Base-by-base conservation (phyloP, 805 yeast genomes). In the Maudiozyma serrabonitensis region DNA sequence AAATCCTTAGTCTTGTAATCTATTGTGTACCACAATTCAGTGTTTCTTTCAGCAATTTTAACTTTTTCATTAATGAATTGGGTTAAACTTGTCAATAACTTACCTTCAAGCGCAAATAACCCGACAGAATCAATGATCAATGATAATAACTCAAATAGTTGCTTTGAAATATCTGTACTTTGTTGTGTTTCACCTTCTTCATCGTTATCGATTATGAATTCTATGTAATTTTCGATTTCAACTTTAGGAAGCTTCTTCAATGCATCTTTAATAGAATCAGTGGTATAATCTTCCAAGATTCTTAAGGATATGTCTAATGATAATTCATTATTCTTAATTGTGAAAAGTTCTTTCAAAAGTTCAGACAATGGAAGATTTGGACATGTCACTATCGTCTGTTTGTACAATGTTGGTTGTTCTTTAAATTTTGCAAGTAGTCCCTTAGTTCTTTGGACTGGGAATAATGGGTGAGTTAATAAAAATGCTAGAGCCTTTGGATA, bases 391-490 rank as follows among this genome's bases (percentile, higher is more conserved):
- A 88, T 77, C 1, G 95, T 91, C 64, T 86, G 95, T 67, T 88
- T 80, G 64, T 84, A 74, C 50, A 89, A 72, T 52, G 84, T 76
- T 37, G 87, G 82, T 51, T 76, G 72, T 11, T 75, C 67, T 43
- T 74, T 73, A 26, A 87, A 69, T 39, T 68, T 70, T 15, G 71
- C 60, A 42, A 91, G 67, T 43, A 90, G 63, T 1, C 80, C 81
- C 4, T 69, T 66, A 9, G 87, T 72, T 52, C 73, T 76, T 18
- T 73, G 68, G 15, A 71, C 65, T 9, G 97, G 96, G 67, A 84
- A 89, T 18, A 87, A 69, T 16, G 96, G 96, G 69, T 91, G 95
- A 2, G 96, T 85, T 53, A 91, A 72, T 34, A 90, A 72, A 60
- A 87, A 90, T 1, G 84, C 76, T 45, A 87, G 66, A 2, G 88